Percentiles rank a stretch among this genome's conserved stretches.
Conservation (phyloP, 805 yeast species). For the Priceomyces castillae region DNA sequence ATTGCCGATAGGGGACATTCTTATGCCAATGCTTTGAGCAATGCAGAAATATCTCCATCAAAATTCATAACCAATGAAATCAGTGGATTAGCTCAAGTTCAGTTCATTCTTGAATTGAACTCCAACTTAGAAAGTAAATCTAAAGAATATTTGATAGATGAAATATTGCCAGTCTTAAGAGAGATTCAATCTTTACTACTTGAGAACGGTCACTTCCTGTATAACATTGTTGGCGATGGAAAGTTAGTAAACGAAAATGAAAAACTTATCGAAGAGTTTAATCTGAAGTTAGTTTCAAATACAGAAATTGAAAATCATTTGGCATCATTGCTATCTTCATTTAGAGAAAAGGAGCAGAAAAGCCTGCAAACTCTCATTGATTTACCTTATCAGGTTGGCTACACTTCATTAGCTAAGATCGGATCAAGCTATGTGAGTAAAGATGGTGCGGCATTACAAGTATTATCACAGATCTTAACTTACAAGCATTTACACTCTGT, state of each 20-base stretch:
- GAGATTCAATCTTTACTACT: slow-evolving; percentile 45
- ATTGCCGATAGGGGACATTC: slow-evolving; percentile 88
- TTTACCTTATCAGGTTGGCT: slow-evolving; percentile 87
- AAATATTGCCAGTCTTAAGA: slow-evolving; percentile 63
- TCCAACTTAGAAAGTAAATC: slow-evolving; percentile 43
- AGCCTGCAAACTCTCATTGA: slow-evolving; percentile 48
- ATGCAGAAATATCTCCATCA: slow-evolving; percentile 59
- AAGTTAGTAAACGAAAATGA: slow-evolving; percentile 37
- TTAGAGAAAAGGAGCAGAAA: slow-evolving; percentile 11
- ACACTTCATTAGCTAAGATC: slow-evolving; percentile 62
- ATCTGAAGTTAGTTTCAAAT: slow-evolving; percentile 11
- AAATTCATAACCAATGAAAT: slow-evolving; percentile 61
- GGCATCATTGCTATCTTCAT: slow-evolving; percentile 13
- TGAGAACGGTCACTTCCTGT: slow-evolving; percentile 42
- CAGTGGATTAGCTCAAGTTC: slow-evolving; percentile 75
- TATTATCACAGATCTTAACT: slow-evolving; percentile 75
- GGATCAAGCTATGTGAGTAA: slow-evolving; percentile 66
- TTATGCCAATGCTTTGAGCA: slow-evolving; percentile 69
- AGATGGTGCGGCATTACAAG: slow-evolving; percentile 85
- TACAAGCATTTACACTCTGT: slow-evolving; percentile 85
- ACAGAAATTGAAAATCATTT: slow-evolving; percentile 11
- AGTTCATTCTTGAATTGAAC: slow-evolving; percentile 62
- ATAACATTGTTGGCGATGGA: slow-evolving; percentile 60
- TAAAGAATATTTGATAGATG: slow-evolving; percentile 33
- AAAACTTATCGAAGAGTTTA: slow-evolving; percentile 32